Evolutionary conservation across 2,329 filamentous ascomycete genomes (phyloP).

Genomic region (Trichoderma sp.): DNA sequence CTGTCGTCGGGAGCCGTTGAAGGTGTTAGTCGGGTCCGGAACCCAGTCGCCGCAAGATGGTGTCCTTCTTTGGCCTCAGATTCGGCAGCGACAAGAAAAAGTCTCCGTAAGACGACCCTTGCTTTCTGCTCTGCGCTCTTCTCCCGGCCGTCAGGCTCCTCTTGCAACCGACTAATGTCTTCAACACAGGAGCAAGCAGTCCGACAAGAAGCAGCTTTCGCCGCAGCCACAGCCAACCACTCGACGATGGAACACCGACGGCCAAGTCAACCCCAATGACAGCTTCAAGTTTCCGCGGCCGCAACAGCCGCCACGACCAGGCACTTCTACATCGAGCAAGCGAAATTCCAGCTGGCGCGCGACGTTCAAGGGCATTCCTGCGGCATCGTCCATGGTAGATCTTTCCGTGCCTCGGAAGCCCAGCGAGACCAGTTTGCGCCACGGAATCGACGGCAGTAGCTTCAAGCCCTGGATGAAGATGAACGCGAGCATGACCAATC

Average conservation of each 20-base stretch:
- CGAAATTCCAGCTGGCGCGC: constrained; percentile 38
- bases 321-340: constrained; percentile 41
- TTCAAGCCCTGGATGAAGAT: constrained; percentile 36
- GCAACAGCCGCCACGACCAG: constrained; percentile 44
- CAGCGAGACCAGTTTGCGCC: constrained; percentile 37
- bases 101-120: constrained; percentile 45
- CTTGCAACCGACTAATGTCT: constrained; percentile 7
- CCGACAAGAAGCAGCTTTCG: constrained; percentile 31
- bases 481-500: constrained; percentile 42
- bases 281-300: constrained; percentile 43
- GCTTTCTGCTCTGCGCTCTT: background rate
- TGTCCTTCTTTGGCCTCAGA: constrained; percentile 62
- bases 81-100: constrained; percentile 60
- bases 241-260: constrained; percentile 35
- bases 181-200: constrained; percentile 31
- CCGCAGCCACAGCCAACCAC: constrained; percentile 30
- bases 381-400: constrained; percentile 51
- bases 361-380: constrained; percentile 44
- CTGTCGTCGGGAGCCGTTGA: background rate
- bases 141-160: background rate
- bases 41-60: constrained; percentile 45
- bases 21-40: background rate
- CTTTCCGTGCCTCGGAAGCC: constrained; percentile 39
- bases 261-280: constrained; percentile 35
- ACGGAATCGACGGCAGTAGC: constrained; percentile 47